phyloP scores from a whole-genome alignment of 106 monocot species.

The Dioscorea zingiberensis region DNA sequence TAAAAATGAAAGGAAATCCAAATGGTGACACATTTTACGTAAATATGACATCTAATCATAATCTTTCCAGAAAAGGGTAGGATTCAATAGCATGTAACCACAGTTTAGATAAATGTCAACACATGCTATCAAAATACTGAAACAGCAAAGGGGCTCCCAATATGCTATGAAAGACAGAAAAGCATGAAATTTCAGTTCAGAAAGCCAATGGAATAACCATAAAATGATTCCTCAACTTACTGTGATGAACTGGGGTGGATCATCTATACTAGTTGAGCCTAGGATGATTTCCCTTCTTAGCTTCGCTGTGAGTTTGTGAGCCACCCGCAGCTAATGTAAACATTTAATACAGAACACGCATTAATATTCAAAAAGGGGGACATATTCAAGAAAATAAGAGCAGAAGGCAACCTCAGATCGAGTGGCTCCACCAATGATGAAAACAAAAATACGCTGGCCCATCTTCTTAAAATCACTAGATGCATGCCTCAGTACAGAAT shows the following conservation, averaged over 20 bases:
- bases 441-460: slow-evolving; percentile 92
- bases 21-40: no score
- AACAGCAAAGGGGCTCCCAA: background rate
- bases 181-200: background rate
- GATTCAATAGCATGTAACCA: no score
- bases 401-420: slow-evolving; percentile 67
- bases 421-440: slow-evolving; percentile 95
- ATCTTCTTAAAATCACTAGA: slow-evolving; percentile 89
- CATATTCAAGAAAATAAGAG: background rate
- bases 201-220: background rate
- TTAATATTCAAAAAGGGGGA: slow-evolving; percentile 1
- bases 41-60: no score
- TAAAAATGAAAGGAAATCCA: no score
- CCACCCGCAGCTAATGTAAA: slow-evolving; percentile 59
- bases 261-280: slow-evolving; percentile 89
- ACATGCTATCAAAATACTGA: no score
- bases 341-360: slow-evolving; percentile 2
- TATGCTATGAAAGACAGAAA: background rate
- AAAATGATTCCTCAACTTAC: slow-evolving; percentile 32
- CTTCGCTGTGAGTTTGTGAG: slow-evolving; percentile 83
- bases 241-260: slow-evolving; percentile 86
- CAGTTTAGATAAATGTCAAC: no score
- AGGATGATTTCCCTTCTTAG: slow-evolving; percentile 83
- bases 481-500: slow-evolving; percentile 81
- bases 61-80: no score